Evolutionary conservation across 1,284 basidiomycete genomes (phyloP), one percentile per base, ranked within the genome.

Genomic region (Neolentinus lepideus): DNA sequence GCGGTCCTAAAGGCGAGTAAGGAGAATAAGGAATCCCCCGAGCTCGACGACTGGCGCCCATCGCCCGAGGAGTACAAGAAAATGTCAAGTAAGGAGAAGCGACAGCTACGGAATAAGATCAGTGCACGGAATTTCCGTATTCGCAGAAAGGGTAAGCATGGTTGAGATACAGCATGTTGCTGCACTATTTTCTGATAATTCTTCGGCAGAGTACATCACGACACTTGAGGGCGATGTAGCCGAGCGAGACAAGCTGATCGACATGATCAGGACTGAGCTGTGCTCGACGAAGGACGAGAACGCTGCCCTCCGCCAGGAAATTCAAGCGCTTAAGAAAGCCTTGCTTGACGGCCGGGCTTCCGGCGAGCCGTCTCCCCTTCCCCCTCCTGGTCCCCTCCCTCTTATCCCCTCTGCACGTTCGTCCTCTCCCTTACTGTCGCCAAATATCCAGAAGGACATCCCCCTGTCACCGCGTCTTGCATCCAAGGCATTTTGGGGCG

Each of bases 21-120:
- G 60, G 66, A 64, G 59, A 66, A 63, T 62, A 62, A 60, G 58
- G 36, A 22, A 26, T 8, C 24, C 48, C 70, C 80, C 57, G 80
- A 83, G 51, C 69, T 83, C 3, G 85, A 85, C 55, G 88, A 90
- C 60, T 91, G 89, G 88, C 78, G 88, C 56, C 91, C 90, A 1
- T 83, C 85, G 16, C 88, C 94, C 0, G 94, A 98, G 63, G 94
- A 96, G 63, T 98, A 98, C 76, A 89, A 92, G 71, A 97, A 94
- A 73, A 90, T 99, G 78, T 85, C 84, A 19, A 90, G 85, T 67
- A 98, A 98, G 74, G 95, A 98, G 74, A 98, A 98, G 74, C 77
- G 96, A 16, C 96, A 98, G 71, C 77, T 98, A 38, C 75, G 96
- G 57, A 98, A 98, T 77, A 98, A 98, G 84, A 95, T 98, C 60